Conservation (phyloP, 2,329 filamentous ascomycete species). For the Aspergillus aculeatus region DNA sequence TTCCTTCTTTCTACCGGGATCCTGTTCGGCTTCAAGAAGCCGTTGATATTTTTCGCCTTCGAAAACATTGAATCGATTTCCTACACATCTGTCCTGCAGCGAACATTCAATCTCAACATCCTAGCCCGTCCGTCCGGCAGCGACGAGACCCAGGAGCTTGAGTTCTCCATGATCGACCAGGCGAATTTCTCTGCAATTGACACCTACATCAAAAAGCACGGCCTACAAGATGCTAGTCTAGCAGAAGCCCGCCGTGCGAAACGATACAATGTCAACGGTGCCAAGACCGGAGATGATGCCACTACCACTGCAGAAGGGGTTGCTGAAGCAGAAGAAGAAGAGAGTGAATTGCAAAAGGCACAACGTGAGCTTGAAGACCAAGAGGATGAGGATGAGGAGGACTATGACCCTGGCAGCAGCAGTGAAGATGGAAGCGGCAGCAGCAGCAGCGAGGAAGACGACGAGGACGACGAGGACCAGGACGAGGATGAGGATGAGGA, state of each 20-base stretch:
- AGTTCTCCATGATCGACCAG: conserved; percentile 67
- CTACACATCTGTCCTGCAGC: conserved; percentile 63
- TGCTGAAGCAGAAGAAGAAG: conserved; percentile 54
- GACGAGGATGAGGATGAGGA: conserved; percentile 30
- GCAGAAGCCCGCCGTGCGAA: conserved; percentile 61
- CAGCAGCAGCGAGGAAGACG: conserved; percentile 43
- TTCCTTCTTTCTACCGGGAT: conserved; percentile 63
- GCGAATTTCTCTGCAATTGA: conserved; percentile 63
- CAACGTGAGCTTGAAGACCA: conserved; percentile 54
- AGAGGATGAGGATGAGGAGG: conserved; percentile 51
- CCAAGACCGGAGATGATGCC: conserved; percentile 30
- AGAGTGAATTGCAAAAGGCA: conserved; percentile 59
- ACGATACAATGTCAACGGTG: conserved; percentile 53
- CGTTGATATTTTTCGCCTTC: conserved; percentile 62
- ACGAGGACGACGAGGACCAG: conserved; percentile 28
- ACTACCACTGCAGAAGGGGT: conserved; percentile 24
- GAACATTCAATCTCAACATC: conserved; percentile 66
- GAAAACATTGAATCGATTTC: conserved; percentile 58
- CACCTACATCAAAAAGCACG: conserved; percentile 60
- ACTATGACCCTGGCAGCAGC: conserved; percentile 53
- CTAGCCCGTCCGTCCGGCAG: conserved; percentile 39
- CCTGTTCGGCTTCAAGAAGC: conserved; percentile 66
- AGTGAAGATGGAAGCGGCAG: conserved; percentile 49
- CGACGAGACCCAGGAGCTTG: conserved; percentile 56
- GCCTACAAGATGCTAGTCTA: conserved; percentile 62